These are phyloP conservation scores for Cercophora samala DNA, from an alignment of 495 filamentous ascomycete species.

Conservation along the genomic window DNA sequence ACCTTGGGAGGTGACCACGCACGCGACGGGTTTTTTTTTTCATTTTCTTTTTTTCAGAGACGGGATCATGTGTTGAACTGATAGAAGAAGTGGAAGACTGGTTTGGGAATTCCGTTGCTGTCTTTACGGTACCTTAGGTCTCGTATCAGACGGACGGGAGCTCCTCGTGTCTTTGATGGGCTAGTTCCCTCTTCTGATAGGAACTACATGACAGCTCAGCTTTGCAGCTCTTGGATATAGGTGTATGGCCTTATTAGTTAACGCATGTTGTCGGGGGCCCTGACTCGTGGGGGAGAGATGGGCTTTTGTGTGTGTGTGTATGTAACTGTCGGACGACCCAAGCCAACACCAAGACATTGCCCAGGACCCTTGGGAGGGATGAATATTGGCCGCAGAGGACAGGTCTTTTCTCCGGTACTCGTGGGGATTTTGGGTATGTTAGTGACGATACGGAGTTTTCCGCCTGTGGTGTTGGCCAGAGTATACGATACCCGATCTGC, in stretches of 20 bases:
- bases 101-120: neutral
- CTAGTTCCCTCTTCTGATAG: neutral
- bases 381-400: no score
- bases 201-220: neutral
- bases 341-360: neutral
- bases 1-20: neutral
- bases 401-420: no score
- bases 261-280: neutral
- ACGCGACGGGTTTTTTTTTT: neutral
- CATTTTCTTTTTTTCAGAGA: neutral
- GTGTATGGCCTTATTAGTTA: neutral
- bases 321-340: neutral
- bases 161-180: no score
- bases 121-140: no score
- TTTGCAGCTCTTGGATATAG: neutral
- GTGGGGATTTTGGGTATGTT: no score
- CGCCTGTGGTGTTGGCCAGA: no score
- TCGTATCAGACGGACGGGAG: neutral
- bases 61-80: neutral
- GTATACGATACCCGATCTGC: conserved; percentile 9
- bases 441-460: no score
- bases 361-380: neutral
- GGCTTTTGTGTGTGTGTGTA: neutral
- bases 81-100: neutral
- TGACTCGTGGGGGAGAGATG: neutral